phyloP scores from a whole-genome alignment of 306 rosid species.

The Lagenaria siceraria region DNA sequence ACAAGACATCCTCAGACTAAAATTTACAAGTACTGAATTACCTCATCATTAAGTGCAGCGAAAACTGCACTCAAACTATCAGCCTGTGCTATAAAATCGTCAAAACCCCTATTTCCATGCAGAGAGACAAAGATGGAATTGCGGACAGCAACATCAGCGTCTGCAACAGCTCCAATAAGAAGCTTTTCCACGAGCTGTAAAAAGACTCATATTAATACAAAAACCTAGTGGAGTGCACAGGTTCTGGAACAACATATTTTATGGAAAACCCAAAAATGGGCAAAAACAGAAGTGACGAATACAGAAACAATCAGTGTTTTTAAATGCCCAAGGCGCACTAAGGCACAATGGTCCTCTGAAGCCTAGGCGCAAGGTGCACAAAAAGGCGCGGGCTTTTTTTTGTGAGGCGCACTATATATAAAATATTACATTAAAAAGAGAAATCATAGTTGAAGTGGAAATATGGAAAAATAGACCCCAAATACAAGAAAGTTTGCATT shows the following conservation, averaged over 20 bases:
- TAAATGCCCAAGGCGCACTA: too few species aligned
- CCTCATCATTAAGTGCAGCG: slow-evolving; percentile 97
- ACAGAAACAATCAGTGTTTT: too few species aligned
- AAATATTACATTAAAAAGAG: too few species aligned
- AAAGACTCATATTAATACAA: slow-evolving; percentile 16
- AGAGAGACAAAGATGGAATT: slow-evolving; percentile 82
- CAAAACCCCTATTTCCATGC: slow-evolving; percentile 84
- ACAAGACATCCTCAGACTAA: background rate
- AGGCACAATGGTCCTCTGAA: too few species aligned
- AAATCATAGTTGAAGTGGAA: too few species aligned
- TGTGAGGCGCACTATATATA: too few species aligned
- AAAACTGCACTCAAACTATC: slow-evolving; percentile 86
- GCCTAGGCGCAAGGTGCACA: too few species aligned
- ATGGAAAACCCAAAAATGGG: background rate
- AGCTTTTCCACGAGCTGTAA: slow-evolving; percentile 95
- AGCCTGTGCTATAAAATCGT: slow-evolving; percentile 93
- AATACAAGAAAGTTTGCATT: too few species aligned
- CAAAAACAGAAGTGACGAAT: background rate
- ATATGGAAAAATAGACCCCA: too few species aligned
- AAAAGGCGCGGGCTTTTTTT: too few species aligned
- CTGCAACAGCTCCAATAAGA: slow-evolving; percentile 93
- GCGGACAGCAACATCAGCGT: slow-evolving; percentile 91
- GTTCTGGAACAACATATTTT: background rate
- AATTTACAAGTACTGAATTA: slow-evolving; percentile 2
- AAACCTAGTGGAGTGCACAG: background rate